Conservation (phyloP, 2,329 filamentous ascomycete genomes). For the Laburnicola sp. region DNA sequence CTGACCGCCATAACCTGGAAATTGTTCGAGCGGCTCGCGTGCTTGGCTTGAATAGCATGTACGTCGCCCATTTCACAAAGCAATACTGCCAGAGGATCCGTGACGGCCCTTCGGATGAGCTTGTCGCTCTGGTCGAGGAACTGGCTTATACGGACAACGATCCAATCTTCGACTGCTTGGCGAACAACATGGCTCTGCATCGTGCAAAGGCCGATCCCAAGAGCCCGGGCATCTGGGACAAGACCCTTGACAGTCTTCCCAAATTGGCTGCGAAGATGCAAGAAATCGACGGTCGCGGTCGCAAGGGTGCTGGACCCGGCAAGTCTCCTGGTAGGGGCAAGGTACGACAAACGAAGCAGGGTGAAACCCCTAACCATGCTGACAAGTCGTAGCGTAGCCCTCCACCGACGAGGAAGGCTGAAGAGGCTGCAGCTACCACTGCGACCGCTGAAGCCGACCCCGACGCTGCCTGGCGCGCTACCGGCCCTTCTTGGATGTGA, state of each 20-base stretch:
- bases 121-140: conserved; percentile 26
- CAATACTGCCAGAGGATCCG: conserved; percentile 34
- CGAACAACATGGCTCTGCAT: conserved; percentile 27
- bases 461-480: conserved; percentile 1
- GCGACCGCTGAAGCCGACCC: background rate
- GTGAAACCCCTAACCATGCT: background rate
- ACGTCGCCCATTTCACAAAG: conserved; percentile 37
- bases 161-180: conserved; percentile 34
- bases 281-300: background rate
- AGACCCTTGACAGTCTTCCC: background rate
- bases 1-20: conserved; percentile 27
- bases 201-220: background rate
- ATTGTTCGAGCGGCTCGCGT: conserved; percentile 30
- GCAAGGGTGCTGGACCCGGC: background rate
- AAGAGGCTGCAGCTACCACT: background rate
- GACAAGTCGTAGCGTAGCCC: background rate
- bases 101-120: conserved; percentile 13
- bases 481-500: no score
- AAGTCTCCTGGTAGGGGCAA: background rate
- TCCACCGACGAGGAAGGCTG: background rate
- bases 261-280: background rate
- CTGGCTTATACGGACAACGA: conserved; percentile 24
- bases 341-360: background rate
- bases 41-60: conserved; percentile 33
- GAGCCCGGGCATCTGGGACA: background rate